Evolutionary conservation across 192 early-diverging fungal genomes (phyloP).

Genomic region (Coemansia sp.): DNA sequence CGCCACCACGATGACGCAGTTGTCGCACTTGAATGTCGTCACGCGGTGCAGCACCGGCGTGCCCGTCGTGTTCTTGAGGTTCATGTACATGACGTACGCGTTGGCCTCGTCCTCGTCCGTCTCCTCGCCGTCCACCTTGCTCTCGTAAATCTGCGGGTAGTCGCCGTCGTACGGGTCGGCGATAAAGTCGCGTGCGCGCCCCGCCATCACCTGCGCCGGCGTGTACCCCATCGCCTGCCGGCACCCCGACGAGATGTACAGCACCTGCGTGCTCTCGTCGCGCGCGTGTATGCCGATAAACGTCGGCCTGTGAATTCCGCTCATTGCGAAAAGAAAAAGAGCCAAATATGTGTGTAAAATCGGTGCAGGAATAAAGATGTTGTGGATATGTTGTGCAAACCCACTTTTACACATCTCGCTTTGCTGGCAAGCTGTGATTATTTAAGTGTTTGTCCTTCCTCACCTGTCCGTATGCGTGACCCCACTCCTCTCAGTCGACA

Average conservation of each 20-base stretch:
- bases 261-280: slow-evolving; percentile 27
- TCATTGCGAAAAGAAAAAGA: slow-evolving; percentile 1
- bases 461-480: no score
- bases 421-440: no score
- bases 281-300: slow-evolving; percentile 44
- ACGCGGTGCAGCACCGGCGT: slow-evolving; percentile 24
- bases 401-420: not conserved
- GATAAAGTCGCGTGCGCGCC: slow-evolving; percentile 33
- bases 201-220: slow-evolving; percentile 24
- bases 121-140: slow-evolving; percentile 31
- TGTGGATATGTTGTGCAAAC: not conserved
- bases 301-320: slow-evolving; percentile 18
- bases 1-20: slow-evolving; percentile 26
- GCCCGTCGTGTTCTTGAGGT: slow-evolving; percentile 21
- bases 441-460: no score
- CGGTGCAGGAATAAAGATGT: not conserved
- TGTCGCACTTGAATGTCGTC: slow-evolving; percentile 42
- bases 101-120: slow-evolving; percentile 37
- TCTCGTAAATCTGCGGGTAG: slow-evolving; percentile 28
- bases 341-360: not conserved
- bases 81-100: slow-evolving; percentile 44
- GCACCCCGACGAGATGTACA: slow-evolving; percentile 47
- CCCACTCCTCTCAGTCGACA: no score
- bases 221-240: slow-evolving; percentile 36
- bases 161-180: slow-evolving; percentile 26